A percentile compares a stretch with the other conserved stretches of the same genome.
These are phyloP conservation scores for Canavalia ensiformis DNA, from an alignment of 306 rosid genomes.

Conservation along the genomic window DNA sequence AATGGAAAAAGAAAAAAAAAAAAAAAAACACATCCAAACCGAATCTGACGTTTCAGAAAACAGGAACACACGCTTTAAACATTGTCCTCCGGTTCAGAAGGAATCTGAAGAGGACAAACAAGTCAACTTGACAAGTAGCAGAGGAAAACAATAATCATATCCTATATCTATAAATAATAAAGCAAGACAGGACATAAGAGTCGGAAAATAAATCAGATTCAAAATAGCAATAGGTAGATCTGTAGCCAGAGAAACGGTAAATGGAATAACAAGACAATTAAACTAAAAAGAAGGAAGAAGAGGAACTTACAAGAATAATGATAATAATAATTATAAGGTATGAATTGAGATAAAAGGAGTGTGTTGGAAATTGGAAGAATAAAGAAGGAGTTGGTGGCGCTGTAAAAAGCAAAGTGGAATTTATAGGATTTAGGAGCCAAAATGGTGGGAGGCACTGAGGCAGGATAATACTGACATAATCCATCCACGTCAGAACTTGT, in stretches of 20 bases:
- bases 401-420: conserved; percentile 33
- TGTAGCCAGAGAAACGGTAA: background rate
- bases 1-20: background rate
- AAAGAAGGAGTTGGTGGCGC: background rate
- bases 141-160: conserved; percentile 7
- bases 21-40: background rate
- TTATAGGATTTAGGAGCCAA: conserved; percentile 41
- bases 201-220: background rate
- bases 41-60: conserved; percentile 23
- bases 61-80: conserved; percentile 15
- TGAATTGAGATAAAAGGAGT: too few relatives aligned
- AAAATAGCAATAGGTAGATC: conserved; percentile 42
- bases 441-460: conserved; percentile 46
- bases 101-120: background rate
- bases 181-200: background rate
- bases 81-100: background rate
- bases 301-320: conserved; percentile 40
- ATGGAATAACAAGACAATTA: background rate
- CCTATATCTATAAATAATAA: background rate
- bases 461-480: conserved; percentile 49
- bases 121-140: background rate
- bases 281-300: background rate
- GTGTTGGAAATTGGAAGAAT: background rate
- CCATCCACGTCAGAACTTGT: conserved; percentile 39
- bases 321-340: background rate